phyloP scores from a whole-genome alignment of 2,329 filamentous ascomycete genomes.

The Fusarium marasasianum region DNA sequence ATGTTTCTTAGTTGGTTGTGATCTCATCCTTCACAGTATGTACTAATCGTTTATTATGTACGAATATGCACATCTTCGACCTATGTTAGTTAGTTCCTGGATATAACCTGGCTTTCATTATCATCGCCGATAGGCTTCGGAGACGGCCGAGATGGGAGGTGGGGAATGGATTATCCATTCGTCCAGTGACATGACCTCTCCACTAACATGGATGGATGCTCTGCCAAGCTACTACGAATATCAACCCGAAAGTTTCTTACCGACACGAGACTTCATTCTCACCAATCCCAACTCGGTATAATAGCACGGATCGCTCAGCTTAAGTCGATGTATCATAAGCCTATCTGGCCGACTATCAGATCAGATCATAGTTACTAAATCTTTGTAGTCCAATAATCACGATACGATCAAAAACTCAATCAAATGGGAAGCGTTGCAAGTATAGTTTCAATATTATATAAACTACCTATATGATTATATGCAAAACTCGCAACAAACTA shows the following conservation, averaged over 20 bases:
- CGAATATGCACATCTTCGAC: background rate
- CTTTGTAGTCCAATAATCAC: background rate
- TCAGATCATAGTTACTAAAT: background rate
- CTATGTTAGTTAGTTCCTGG: background rate
- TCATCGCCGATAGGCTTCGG: constrained; percentile 20
- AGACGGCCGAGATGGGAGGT: constrained; percentile 14
- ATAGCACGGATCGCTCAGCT: background rate
- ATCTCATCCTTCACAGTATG: background rate
- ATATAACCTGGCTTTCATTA: constrained; percentile 2
- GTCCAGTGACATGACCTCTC: constrained; percentile 5
- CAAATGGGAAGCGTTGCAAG: background rate
- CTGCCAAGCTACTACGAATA: constrained; percentile 21
- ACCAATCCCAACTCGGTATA: constrained; percentile 6
- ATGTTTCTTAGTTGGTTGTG: constrained; percentile 1
- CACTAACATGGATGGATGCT: background rate
- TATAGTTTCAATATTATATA: constrained; percentile 18
- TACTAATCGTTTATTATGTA: background rate
- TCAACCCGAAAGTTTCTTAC: constrained; percentile 15
- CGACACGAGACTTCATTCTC: constrained; percentile 16
- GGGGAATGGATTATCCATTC: constrained; percentile 1
- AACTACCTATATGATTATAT: constrained; percentile 34
- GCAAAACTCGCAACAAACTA: constrained; percentile 18
- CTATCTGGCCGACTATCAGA: background rate
- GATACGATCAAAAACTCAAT: background rate
- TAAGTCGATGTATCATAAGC: background rate